A percentile compares a stretch with the other conserved stretches of the same genome.
Conservation (phyloP, 331 rosid species). For the Quercus phellos region DNA sequence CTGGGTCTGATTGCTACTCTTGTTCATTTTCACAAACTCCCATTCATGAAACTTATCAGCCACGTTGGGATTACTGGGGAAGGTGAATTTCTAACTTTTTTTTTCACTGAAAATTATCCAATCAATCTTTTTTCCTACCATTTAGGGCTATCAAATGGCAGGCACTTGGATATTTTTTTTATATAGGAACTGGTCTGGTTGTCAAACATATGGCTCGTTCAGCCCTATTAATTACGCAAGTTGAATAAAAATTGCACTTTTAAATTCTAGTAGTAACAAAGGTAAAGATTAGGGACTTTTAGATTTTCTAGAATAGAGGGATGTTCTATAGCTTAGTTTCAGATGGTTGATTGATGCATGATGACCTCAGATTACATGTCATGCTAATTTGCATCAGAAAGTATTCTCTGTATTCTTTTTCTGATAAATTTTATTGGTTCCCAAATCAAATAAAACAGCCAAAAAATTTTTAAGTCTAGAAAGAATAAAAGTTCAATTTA, state of each 20-base stretch:
- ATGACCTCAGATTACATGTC: background rate
- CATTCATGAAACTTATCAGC: slow-evolving; percentile 81
- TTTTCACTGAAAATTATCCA: background rate
- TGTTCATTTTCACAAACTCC: slow-evolving; percentile 74
- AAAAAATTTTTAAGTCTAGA: background rate
- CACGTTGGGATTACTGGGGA: slow-evolving; percentile 99
- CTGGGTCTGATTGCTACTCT: slow-evolving; percentile 67
- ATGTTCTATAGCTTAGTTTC: background rate
- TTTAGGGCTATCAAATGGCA: background rate
- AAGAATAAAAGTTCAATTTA: background rate
- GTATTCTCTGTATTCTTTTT: background rate
- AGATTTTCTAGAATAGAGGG: background rate
- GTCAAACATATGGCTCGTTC: background rate
- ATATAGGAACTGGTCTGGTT: background rate
- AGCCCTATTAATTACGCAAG: background rate
- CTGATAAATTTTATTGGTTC: background rate
- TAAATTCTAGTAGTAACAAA: background rate
- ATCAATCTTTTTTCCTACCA: background rate
- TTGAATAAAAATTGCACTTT: background rate
- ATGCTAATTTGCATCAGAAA: background rate
- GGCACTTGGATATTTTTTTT: background rate
- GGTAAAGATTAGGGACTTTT: background rate
- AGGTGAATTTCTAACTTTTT: slow-evolving; percentile 35
- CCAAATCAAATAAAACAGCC: background rate
- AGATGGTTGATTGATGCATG: background rate